phyloP scores from a whole-genome alignment of 345 rosid species.

The Triadica sebifera region DNA sequence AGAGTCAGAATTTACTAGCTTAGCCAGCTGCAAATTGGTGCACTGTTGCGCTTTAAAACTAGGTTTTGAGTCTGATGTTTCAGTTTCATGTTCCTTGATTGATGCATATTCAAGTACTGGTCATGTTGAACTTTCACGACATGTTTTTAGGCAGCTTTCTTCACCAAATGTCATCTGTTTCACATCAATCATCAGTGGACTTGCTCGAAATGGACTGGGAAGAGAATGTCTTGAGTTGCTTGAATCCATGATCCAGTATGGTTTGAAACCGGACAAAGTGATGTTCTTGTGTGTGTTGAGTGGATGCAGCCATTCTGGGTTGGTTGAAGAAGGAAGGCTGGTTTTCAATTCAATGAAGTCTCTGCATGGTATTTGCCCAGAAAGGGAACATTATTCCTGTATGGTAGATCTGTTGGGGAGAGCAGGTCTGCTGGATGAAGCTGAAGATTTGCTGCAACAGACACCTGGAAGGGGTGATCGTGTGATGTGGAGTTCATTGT shows the following conservation, averaged over 20 bases:
- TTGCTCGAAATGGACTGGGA: slow-evolving; percentile 68
- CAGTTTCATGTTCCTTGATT: slow-evolving; percentile 73
- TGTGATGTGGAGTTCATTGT: slow-evolving; percentile 74
- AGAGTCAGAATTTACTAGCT: slow-evolving; percentile 35
- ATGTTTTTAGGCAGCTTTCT: slow-evolving; percentile 47
- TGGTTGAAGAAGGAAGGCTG: slow-evolving; percentile 65
- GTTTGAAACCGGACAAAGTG: slow-evolving; percentile 66
- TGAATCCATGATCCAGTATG: slow-evolving; percentile 49
- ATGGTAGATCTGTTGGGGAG: slow-evolving; percentile 82
- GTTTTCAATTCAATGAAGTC: slow-evolving; percentile 49
- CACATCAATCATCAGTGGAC: slow-evolving; percentile 62
- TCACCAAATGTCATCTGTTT: slow-evolving; percentile 64
- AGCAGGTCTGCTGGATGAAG: slow-evolving; percentile 66
- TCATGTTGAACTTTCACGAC: slow-evolving; percentile 42
- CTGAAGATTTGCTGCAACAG: slow-evolving; percentile 55
- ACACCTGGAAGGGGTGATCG: slow-evolving; percentile 47
- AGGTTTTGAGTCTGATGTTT: slow-evolving; percentile 52
- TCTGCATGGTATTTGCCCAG: slow-evolving; percentile 47
- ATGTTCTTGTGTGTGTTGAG: slow-evolving; percentile 58
- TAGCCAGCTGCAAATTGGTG: slow-evolving; percentile 43
- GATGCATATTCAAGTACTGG: slow-evolving; percentile 73
- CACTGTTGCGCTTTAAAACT: slow-evolving; percentile 59
- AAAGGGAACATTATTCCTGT: slow-evolving; percentile 60
- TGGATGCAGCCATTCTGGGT: slow-evolving; percentile 74
- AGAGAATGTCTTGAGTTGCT: slow-evolving; percentile 54